Evolutionary conservation across 2,329 filamentous ascomycete species (phyloP).

Genomic region (Shiraia sp.): DNA sequence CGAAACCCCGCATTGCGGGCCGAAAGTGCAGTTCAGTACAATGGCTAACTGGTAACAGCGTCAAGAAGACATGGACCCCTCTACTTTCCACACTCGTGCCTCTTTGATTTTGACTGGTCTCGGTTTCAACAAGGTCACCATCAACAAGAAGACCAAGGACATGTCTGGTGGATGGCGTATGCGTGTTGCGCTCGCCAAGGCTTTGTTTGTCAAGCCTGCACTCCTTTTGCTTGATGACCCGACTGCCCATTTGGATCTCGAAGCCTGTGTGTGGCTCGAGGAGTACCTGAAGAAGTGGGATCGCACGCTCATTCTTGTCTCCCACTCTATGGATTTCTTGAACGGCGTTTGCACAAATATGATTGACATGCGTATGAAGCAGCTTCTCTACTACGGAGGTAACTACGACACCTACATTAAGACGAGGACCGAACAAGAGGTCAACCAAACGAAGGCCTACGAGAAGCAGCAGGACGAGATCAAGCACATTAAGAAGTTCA

Average conservation of each 20-base stretch:
- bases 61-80: conserved; percentile 98
- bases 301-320: conserved; percentile 92
- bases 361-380: conserved; percentile 93
- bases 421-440: conserved; percentile 90
- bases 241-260: conserved; percentile 97
- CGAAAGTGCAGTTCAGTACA: background rate
- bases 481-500: conserved; percentile 99
- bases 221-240: conserved; percentile 96
- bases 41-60: conserved; percentile 60
- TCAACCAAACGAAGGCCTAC: conserved; percentile 99
- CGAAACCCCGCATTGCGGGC: too few relatives aligned
- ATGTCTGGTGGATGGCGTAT: conserved; percentile 99
- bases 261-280: conserved; percentile 99
- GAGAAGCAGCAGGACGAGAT: conserved; percentile 99
- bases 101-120: conserved; percentile 98
- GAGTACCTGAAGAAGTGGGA: conserved; percentile 99
- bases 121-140: conserved; percentile 97
- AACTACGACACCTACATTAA: conserved; percentile 98
- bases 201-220: conserved; percentile 96
- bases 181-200: conserved; percentile 97
- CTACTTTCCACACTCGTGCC: conserved; percentile 92
- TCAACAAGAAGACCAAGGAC: conserved; percentile 99
- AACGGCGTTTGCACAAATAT: conserved; percentile 98
- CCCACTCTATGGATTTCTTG: conserved; percentile 97
- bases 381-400: conserved; percentile 97